A percentile compares a stretch with the other conserved stretches of the same genome.
Conservation (phyloP, 2,329 filamentous ascomycete genomes). For the Aspergillus terreus region DNA sequence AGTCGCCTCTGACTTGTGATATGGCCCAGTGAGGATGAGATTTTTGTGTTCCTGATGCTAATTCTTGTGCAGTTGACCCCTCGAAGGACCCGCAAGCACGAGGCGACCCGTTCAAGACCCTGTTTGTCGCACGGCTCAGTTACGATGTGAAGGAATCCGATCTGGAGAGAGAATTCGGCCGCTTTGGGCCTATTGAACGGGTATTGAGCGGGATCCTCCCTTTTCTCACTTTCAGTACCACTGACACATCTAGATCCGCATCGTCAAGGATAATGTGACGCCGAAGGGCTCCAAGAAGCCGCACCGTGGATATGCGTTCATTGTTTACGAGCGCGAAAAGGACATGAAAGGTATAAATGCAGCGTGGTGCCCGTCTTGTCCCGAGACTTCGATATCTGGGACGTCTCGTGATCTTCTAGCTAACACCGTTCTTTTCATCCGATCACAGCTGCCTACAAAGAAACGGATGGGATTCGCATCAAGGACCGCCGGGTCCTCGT, state of each 20-base stretch:
- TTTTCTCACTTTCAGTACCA: background rate
- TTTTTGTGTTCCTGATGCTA: background rate
- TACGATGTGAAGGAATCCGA: slow-evolving; percentile 89
- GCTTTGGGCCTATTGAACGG: slow-evolving; percentile 90
- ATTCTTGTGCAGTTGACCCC: slow-evolving; percentile 63
- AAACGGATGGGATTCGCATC: slow-evolving; percentile 83
- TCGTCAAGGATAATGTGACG: slow-evolving; percentile 66
- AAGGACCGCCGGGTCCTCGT: slow-evolving; percentile 89
- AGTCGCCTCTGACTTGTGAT: background rate
- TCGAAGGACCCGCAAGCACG: slow-evolving; percentile 80
- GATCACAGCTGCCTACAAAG: slow-evolving; percentile 82
- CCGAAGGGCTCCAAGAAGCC: slow-evolving; percentile 77
- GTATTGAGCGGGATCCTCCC: slow-evolving; percentile 47
- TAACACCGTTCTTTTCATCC: slow-evolving; percentile 34
- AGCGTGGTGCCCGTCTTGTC: slow-evolving; percentile 9
- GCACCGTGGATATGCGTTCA: slow-evolving; percentile 89
- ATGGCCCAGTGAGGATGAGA: too few relatives aligned
- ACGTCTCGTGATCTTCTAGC: slow-evolving; percentile 23
- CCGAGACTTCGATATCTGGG: slow-evolving; percentile 1
- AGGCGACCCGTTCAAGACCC: slow-evolving; percentile 90
- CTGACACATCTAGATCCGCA: slow-evolving; percentile 65
- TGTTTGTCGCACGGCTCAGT: slow-evolving; percentile 85
- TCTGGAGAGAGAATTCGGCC: slow-evolving; percentile 86
- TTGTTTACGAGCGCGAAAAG: slow-evolving; percentile 94
- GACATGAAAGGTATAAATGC: slow-evolving; percentile 88